Evolutionary conservation across 768 basidiomycete genomes (phyloP).

Genomic region (Tylopilus plumbeoviolaceoides): DNA sequence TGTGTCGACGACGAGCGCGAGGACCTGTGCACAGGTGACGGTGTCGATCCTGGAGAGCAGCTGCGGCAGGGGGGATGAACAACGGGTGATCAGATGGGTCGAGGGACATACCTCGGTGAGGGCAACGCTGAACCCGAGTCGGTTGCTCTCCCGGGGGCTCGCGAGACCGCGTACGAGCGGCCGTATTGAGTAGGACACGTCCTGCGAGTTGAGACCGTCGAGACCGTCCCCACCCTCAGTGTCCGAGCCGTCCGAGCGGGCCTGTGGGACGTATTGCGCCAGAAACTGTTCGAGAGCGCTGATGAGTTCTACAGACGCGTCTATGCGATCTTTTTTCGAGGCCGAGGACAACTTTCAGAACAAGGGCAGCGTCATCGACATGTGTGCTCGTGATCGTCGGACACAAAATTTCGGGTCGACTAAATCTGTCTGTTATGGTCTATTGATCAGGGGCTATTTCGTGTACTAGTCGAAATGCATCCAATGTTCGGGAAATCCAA

Average conservation of each 20-base stretch:
- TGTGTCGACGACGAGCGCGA: conserved; percentile 70
- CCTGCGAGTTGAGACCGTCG: conserved; percentile 75
- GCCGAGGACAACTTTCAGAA: conserved; percentile 92
- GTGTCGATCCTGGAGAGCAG: conserved; percentile 75
- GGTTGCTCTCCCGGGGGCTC: conserved; percentile 88
- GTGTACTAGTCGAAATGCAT: conserved; percentile 52
- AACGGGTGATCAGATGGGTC: too few relatives aligned
- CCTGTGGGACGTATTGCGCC: conserved; percentile 50
- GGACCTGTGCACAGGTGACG: conserved; percentile 71
- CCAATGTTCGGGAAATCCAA: too few relatives aligned
- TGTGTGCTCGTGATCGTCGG: conserved; percentile 22
- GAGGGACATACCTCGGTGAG: too few relatives aligned
- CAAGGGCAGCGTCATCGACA: conserved; percentile 86
- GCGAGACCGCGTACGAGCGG: conserved; percentile 84
- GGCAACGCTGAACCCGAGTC: conserved; percentile 93
- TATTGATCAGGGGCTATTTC: too few relatives aligned
- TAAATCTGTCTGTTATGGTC: too few relatives aligned
- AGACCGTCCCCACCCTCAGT: conserved; percentile 52
- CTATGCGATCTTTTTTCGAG: conserved; percentile 73
- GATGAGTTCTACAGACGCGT: conserved; percentile 83
- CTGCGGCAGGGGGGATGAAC: conserved; percentile 40
- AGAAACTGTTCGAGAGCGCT: conserved; percentile 84
- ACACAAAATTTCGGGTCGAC: conserved; percentile 13
- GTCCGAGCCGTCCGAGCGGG: conserved; percentile 34
- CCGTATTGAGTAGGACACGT: conserved; percentile 90